Percentiles rank a stretch among this genome's conserved stretches.
Evolutionary conservation across 345 rosid genomes (phyloP).

Genomic region (Sisymbrium irio): DNA sequence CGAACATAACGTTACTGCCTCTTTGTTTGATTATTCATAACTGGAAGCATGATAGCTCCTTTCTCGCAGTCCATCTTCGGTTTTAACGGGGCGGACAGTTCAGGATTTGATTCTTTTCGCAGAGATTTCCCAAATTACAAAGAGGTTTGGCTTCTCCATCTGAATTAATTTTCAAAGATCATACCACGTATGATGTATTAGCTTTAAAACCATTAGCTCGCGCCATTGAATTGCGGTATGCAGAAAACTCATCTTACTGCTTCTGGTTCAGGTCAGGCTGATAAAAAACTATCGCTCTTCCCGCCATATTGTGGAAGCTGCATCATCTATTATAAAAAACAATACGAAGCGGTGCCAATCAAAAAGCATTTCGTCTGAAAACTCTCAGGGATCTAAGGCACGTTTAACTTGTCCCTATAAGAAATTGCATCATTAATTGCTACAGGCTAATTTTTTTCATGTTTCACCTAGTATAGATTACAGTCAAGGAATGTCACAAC

Average conservation of each 20-base stretch:
- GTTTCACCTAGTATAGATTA: slow-evolving; percentile 47
- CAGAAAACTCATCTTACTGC: slow-evolving; percentile 3
- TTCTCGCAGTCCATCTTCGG: slow-evolving; percentile 83
- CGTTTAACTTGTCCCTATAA: slow-evolving; percentile 13
- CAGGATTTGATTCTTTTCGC: slow-evolving; percentile 90
- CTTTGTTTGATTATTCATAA: background rate
- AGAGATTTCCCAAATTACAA: slow-evolving; percentile 69
- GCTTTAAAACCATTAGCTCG: background rate
- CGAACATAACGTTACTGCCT: background rate
- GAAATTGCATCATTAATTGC: background rate
- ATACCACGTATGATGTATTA: background rate
- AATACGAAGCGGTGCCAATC: slow-evolving; percentile 62
- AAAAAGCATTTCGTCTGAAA: slow-evolving; percentile 71
- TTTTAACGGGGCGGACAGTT: slow-evolving; percentile 88
- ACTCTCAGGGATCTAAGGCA: slow-evolving; percentile 89
- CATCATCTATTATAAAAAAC: slow-evolving; percentile 72
- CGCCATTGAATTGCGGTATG: background rate
- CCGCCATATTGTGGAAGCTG: slow-evolving; percentile 88
- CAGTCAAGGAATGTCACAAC: slow-evolving; percentile 79
- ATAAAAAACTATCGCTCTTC: slow-evolving; percentile 83
- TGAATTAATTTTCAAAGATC: background rate
- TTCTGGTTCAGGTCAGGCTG: slow-evolving; percentile 63
- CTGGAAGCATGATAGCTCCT: background rate
- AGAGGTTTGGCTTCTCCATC: slow-evolving; percentile 52
- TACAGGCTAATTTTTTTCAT: background rate